Percentiles rank a stretch among this genome's conserved stretches.
Evolutionary conservation across 1,284 basidiomycete genomes (phyloP).

Genomic region (Microbotryum lychnidis-dioicae): DNA sequence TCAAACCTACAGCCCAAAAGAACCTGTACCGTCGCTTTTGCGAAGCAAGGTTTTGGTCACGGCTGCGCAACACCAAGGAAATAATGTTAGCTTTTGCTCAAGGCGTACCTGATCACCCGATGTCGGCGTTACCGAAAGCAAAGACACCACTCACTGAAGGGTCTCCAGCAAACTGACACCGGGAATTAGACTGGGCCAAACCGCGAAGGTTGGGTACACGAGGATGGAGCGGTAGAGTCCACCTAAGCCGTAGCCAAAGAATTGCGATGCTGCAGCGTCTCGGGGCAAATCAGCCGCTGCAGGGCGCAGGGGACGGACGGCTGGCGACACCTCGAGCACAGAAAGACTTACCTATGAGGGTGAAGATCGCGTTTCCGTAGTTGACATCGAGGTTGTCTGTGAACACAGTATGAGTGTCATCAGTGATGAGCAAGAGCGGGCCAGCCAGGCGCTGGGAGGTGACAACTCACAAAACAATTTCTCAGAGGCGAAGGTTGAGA

Average conservation of each 20-base stretch:
- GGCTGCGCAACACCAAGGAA: slow-evolving; percentile 28
- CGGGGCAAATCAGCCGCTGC: not conserved
- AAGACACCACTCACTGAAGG: not conserved
- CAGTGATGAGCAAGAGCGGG: slow-evolving; percentile 37
- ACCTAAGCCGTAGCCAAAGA: slow-evolving; percentile 55
- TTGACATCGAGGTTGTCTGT: slow-evolving; percentile 52
- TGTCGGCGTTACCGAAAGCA: too few species aligned
- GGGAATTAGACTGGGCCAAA: slow-evolving; percentile 49
- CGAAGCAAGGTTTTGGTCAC: not conserved
- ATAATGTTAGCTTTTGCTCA: slow-evolving; percentile 4
- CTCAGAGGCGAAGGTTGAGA: slow-evolving; percentile 57
- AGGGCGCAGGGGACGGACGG: slow-evolving; percentile 49
- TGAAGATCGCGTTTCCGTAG: slow-evolving; percentile 35
- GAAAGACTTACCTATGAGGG: not conserved
- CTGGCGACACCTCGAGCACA: slow-evolving; percentile 34
- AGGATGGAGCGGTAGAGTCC: slow-evolving; percentile 53
- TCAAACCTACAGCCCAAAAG: slow-evolving; percentile 24
- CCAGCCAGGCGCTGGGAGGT: slow-evolving; percentile 21
- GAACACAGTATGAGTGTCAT: too few species aligned
- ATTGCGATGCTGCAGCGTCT: slow-evolving; percentile 44
- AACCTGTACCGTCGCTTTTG: slow-evolving; percentile 41
- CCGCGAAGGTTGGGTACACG: slow-evolving; percentile 62
- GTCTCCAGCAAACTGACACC: slow-evolving; percentile 4
- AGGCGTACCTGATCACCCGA: not conserved
- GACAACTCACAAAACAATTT: slow-evolving; percentile 42